Evolutionary conservation across 2,329 filamentous ascomycete species (phyloP).

Genomic region (Paecilomyces formosus): DNA sequence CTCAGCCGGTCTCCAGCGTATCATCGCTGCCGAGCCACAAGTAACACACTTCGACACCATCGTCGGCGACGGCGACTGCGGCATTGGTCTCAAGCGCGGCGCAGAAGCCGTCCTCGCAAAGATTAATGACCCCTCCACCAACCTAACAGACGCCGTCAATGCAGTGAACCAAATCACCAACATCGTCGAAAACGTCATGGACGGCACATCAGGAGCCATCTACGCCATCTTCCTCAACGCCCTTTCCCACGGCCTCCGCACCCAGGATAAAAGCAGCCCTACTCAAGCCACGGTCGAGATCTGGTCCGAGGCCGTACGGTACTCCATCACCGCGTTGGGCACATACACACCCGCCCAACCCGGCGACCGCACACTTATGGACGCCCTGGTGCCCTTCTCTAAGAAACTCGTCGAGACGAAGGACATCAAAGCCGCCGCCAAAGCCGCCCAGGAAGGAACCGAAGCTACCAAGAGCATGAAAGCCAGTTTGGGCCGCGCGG

Average conservation of each 20-base stretch:
- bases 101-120: constrained; percentile 57
- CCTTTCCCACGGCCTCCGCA: constrained; percentile 60
- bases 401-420: constrained; percentile 59
- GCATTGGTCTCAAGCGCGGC: constrained; percentile 75
- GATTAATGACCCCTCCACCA: constrained; percentile 30
- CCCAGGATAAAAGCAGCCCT: constrained; percentile 42
- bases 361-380: constrained; percentile 84
- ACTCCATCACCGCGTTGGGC: constrained; percentile 62
- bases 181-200: constrained; percentile 63
- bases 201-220: constrained; percentile 67
- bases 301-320: constrained; percentile 63
- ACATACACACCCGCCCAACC: constrained; percentile 84
- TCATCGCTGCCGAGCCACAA: constrained; percentile 58
- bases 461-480: constrained; percentile 87
- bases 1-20: constrained; percentile 46
- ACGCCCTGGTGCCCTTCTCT: constrained; percentile 84
- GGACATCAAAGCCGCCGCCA: constrained; percentile 64
- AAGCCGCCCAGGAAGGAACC: constrained; percentile 66
- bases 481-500: constrained; percentile 74
- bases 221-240: constrained; percentile 89
- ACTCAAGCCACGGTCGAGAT: constrained; percentile 41
- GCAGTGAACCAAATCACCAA: constrained; percentile 55
- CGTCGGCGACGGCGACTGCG: constrained; percentile 86
- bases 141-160: constrained; percentile 46
- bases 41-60: constrained; percentile 67